Conservation (phyloP, 1,284 basidiomycete species). For the Paramarasmius palmivorus region DNA sequence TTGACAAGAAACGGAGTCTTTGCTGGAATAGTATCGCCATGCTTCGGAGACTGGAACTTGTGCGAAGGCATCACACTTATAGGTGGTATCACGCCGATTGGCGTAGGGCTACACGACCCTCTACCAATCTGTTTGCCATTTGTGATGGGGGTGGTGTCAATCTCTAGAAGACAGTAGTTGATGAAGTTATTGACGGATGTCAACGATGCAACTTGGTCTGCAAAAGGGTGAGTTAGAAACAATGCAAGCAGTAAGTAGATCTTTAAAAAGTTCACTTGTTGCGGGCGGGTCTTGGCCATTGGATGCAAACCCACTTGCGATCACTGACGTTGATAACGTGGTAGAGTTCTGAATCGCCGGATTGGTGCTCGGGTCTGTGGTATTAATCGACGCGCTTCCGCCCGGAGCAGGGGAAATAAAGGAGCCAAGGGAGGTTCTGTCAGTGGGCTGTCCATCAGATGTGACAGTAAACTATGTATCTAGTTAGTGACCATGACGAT, state of each 20-base stretch:
- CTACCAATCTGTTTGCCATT: background rate
- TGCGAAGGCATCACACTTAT: background rate
- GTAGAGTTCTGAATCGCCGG: no score
- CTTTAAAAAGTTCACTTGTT: background rate
- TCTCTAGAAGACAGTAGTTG: slow-evolving; percentile 2
- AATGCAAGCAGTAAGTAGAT: background rate
- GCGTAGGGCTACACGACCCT: background rate
- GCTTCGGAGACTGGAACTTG: background rate
- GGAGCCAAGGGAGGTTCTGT: no score
- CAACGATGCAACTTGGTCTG: slow-evolving; percentile 1
- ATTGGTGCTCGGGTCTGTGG: no score
- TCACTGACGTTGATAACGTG: no score
- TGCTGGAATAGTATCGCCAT: background rate
- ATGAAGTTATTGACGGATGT: slow-evolving; percentile 8
- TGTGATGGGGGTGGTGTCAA: background rate
- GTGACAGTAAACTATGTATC: no score
- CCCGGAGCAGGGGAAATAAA: no score
- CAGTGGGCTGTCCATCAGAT: no score
- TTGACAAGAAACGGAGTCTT: background rate
- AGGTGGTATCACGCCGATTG: background rate
- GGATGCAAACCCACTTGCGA: background rate
- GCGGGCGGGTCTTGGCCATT: background rate
- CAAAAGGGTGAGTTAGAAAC: background rate
- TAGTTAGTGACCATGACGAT: no score
- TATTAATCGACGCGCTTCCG: no score